Base-by-base conservation (phyloP, 2,329 filamentous ascomycete genomes). In the Achaetomium macrosporum region DNA sequence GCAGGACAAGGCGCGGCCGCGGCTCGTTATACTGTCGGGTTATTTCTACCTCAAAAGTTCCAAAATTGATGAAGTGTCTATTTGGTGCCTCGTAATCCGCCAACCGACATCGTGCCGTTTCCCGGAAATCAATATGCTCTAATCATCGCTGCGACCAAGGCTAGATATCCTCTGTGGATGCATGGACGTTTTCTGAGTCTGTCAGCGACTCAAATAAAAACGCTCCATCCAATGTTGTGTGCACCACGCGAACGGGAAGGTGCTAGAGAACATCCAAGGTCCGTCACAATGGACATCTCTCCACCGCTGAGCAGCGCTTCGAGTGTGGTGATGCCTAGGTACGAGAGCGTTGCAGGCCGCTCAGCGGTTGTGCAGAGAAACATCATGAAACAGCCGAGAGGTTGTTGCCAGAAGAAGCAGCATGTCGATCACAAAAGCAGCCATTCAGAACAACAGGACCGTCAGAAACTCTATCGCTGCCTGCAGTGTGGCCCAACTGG, bases 301-400 rank as follows among this genome's bases (percentile, higher is more conserved):
- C 25, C 7, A 7, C 7, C 25, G 25, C 25, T 25, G 25, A 25
- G 25, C 25, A 25, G 7, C 41, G 42, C 10, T 44, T 19, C 42
- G n/a, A 29, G 42, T 33, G 19, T 29, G 45, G 16, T 31, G 20
- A 47, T 30, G 35, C 19, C 29, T 8, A 15, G 19, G 36, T 20
- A 48, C 11, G 25, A 25, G 46, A 48, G 7, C 25, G 25, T 25
- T 25, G 25, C 25, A 25, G 25, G 25, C 25, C 25, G 47, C 37
- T 40, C 35, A 33, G 47, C 13, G 47, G 15, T 19, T 31, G 31
- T n/a, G 46, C 46, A 55, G 49, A 55, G 47, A 60, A 61, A 60
- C 56, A 25, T 25, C 25, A 58, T 61, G 59, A 61, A 63, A 61
- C 58, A 57, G 45, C 52, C 56, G 48, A 55, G 44, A 50, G 47